phyloP scores from a whole-genome alignment of 2,329 filamentous ascomycete species.

The Penicillium sp. region DNA sequence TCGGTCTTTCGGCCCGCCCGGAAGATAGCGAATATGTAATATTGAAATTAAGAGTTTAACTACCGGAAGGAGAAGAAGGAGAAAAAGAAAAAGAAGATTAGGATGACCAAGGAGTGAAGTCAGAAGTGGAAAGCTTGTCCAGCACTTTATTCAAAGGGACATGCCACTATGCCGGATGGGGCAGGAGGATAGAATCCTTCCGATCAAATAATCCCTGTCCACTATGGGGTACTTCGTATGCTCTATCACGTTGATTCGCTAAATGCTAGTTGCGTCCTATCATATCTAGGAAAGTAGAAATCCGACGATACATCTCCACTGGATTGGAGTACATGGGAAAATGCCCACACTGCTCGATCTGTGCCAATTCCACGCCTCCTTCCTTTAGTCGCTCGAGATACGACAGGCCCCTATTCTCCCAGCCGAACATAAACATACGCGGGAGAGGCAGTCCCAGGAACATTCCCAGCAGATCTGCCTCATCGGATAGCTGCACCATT shows the following conservation, averaged over 20 bases:
- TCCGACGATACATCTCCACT: slow-evolving; percentile 29
- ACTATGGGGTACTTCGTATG: no score
- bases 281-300: slow-evolving; percentile 21
- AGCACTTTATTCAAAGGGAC: neutral
- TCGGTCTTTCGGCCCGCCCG: neutral
- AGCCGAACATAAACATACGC: slow-evolving; percentile 30
- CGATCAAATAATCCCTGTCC: neutral
- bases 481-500: slow-evolving; percentile 28
- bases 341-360: slow-evolving; percentile 27
- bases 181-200: neutral
- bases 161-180: neutral
- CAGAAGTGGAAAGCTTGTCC: neutral
- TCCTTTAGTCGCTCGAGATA: slow-evolving; percentile 22
- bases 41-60: no score
- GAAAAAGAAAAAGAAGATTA: neutral
- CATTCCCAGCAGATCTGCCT: slow-evolving; percentile 21
- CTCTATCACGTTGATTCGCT: slow-evolving; percentile 22
- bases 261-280: neutral
- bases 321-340: slow-evolving; percentile 35
- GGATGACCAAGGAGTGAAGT: neutral
- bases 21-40: neutral
- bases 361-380: slow-evolving; percentile 25
- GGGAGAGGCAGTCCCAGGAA: slow-evolving; percentile 21
- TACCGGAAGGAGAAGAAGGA: no score
- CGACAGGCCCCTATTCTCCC: slow-evolving; percentile 23